Evolutionary conservation across 441 rosid species (phyloP).

Genomic region (Brassica balearica): DNA sequence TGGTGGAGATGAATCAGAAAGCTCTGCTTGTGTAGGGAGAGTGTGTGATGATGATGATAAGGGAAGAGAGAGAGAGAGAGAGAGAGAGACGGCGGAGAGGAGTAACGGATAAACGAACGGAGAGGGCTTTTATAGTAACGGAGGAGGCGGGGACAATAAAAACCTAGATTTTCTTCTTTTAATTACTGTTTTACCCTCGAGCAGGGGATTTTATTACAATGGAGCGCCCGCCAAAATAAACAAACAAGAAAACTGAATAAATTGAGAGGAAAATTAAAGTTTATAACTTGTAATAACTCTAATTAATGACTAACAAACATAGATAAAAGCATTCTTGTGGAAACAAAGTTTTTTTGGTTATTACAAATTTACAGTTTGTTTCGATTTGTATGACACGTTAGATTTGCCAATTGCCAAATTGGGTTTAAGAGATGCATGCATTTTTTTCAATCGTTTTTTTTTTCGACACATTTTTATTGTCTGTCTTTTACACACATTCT

Average conservation of each 20-base stretch:
- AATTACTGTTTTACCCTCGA: conserved; percentile 22
- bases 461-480: not conserved
- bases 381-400: conserved; percentile 6
- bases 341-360: not conserved
- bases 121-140: conserved; percentile 28
- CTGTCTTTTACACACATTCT: not conserved
- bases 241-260: conserved; percentile 5
- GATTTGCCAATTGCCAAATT: conserved; percentile 1
- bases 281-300: not conserved
- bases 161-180: conserved; percentile 34
- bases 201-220: conserved; percentile 33
- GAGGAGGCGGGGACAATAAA: conserved; percentile 39
- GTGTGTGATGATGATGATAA: conserved; percentile 34
- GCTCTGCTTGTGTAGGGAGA: not conserved
- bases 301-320: not conserved
- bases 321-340: not conserved
- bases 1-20: conserved; percentile 7
- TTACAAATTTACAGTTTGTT: conserved; percentile 9
- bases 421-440: conserved; percentile 20
- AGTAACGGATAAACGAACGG: conserved; percentile 45
- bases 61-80: conserved; percentile 32
- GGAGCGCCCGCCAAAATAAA: conserved; percentile 37
- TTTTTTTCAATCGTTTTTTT: not conserved
- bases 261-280: conserved; percentile 22
- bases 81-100: conserved; percentile 41